These are phyloP conservation scores for Penicillium odoratum DNA, from an alignment of 495 filamentous ascomycete genomes.

Conservation along the genomic window DNA sequence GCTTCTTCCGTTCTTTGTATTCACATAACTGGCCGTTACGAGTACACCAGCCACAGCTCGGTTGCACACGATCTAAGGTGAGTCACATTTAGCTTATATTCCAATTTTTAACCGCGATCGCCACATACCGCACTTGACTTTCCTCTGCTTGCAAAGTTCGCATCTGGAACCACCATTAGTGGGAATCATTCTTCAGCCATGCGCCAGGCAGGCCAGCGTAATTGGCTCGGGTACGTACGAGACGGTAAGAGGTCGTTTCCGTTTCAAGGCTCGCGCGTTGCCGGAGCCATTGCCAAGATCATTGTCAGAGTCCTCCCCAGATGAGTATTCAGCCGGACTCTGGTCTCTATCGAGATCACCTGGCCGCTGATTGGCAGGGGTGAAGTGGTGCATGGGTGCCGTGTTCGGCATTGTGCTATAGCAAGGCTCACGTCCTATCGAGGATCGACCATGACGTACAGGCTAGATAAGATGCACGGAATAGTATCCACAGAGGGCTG, in stretches of 20 bases:
- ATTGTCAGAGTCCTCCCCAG: slow-evolving; percentile 40
- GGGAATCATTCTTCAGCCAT: slow-evolving; percentile 2
- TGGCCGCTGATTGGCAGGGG: slow-evolving; percentile 25
- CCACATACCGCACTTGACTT: slow-evolving; percentile 70
- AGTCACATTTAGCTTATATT: slow-evolving; percentile 1
- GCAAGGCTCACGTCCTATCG: slow-evolving; percentile 34
- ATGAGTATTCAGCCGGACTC: slow-evolving; percentile 41
- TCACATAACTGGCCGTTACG: slow-evolving; percentile 76
- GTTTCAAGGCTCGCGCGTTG: slow-evolving; percentile 36
- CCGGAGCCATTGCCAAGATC: slow-evolving; percentile 35
- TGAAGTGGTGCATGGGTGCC: slow-evolving; percentile 27
- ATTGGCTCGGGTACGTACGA: slow-evolving; percentile 34
- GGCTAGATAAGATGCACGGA: slow-evolving; percentile 10
- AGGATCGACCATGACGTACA: slow-evolving; percentile 27
- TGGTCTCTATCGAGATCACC: slow-evolving; percentile 33
- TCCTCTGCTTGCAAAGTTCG: slow-evolving; percentile 81
- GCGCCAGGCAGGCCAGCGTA: not conserved
- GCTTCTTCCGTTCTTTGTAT: slow-evolving; percentile 85
- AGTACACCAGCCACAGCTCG: slow-evolving; percentile 84
- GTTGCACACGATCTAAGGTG: slow-evolving; percentile 64
- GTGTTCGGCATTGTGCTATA: slow-evolving; percentile 45
- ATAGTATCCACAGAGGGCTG: slow-evolving; percentile 9
- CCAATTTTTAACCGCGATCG: not conserved
- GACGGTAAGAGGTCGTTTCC: slow-evolving; percentile 47
- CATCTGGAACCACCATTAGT: slow-evolving; percentile 52